phyloP scores from a whole-genome alignment of 2,329 filamentous ascomycete species.

The Tricladium varicosporioides region DNA sequence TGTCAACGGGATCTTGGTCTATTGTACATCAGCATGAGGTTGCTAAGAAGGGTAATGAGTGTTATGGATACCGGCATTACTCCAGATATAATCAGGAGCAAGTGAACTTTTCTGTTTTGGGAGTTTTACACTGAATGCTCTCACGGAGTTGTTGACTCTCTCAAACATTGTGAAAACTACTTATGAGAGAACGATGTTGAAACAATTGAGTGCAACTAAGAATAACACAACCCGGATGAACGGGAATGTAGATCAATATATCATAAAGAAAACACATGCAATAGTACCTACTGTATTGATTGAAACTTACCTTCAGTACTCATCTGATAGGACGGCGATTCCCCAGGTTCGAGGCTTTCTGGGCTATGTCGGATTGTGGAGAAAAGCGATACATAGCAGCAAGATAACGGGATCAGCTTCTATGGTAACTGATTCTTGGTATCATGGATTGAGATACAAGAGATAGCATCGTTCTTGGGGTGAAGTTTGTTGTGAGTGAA shows the following conservation, averaged over 20 bases:
- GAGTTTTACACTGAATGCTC: conserved; percentile 12
- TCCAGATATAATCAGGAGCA: conserved; percentile 13
- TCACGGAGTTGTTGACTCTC: conserved; percentile 8
- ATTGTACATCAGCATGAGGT: not conserved
- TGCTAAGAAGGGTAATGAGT: not conserved
- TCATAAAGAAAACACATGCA: not conserved
- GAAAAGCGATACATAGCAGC: not conserved
- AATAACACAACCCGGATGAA: too few species aligned
- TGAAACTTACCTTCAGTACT: not conserved
- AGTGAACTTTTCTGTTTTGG: conserved; percentile 12
- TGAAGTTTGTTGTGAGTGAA: too few species aligned
- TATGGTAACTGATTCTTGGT: too few species aligned
- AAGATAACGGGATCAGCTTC: not conserved
- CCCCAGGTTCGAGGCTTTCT: not conserved
- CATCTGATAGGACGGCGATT: not conserved
- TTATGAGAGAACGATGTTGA: not conserved
- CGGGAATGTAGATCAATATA: too few species aligned
- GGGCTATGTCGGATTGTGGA: not conserved
- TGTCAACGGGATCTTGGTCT: conserved; percentile 14
- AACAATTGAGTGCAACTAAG: too few species aligned
- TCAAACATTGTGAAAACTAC: conserved; percentile 7
- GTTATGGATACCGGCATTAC: not conserved
- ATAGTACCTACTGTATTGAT: not conserved
- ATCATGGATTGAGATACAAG: too few species aligned
- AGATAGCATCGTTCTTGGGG: too few species aligned